Conservation (phyloP, 139 green algal genomes). For the Medakamo hakoo region DNA sequence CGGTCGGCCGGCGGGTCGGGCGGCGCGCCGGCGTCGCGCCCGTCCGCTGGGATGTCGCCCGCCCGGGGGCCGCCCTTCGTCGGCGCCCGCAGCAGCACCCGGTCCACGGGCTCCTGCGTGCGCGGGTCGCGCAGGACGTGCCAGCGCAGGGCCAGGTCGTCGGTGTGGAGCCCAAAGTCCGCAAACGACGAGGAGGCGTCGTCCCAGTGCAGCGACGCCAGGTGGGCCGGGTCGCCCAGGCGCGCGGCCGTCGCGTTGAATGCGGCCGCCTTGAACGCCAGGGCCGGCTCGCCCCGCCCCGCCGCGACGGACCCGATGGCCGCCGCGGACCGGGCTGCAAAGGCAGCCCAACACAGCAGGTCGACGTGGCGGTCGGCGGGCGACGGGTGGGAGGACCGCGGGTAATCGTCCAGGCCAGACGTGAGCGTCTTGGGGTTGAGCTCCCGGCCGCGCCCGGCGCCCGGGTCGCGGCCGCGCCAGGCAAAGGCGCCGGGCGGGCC, state of each 20-base stretch:
- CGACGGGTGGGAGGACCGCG: slow-evolving; percentile 71
- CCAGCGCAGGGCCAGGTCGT: slow-evolving; percentile 34
- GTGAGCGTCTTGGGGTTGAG: slow-evolving; percentile 88
- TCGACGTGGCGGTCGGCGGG: slow-evolving; percentile 76
- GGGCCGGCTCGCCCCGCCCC: slow-evolving; percentile 6
- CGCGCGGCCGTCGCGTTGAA: slow-evolving; percentile 10
- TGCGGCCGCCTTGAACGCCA: slow-evolving; percentile 7
- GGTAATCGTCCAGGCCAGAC: slow-evolving; percentile 85
- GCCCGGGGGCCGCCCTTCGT: too few species aligned
- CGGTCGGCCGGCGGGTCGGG: too few species aligned
- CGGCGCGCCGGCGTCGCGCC: too few species aligned
- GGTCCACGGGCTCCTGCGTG: background rate
- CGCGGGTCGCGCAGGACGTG: background rate
- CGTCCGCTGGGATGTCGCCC: too few species aligned
- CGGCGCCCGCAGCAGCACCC: slow-evolving; percentile 2
- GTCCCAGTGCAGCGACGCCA: slow-evolving; percentile 61
- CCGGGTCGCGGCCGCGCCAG: slow-evolving; percentile 48
- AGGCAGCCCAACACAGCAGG: slow-evolving; percentile 81
- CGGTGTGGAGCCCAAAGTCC: slow-evolving; percentile 84
- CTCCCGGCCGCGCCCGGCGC: slow-evolving; percentile 30
- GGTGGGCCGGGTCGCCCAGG: slow-evolving; percentile 27
- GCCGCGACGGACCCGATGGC: slow-evolving; percentile 14
- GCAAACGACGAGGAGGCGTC: slow-evolving; percentile 25
- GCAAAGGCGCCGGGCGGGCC: slow-evolving; percentile 34
- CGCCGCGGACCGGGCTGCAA: slow-evolving; percentile 35